Evolutionary conservation across 345 rosid genomes (phyloP).

Genomic region (Corchorus capsularis): DNA sequence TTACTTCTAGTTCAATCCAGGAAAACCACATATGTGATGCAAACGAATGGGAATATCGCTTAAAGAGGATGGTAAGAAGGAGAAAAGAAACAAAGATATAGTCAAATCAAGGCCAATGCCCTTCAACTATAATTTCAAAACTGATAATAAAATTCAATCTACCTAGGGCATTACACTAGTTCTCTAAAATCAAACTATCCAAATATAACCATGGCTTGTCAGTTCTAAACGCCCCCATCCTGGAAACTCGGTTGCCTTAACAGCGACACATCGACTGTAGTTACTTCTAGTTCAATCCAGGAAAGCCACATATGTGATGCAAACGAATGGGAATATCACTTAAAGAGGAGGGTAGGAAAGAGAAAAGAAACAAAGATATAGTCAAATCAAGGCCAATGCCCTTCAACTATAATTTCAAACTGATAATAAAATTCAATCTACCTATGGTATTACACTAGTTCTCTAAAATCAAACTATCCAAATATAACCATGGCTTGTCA

Average conservation of each 20-base stretch:
- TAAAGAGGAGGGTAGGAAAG: not conserved
- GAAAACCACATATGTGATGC: not conserved
- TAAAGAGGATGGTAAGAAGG: not conserved
- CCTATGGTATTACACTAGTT: not conserved
- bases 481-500: not conserved
- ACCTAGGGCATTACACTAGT: not conserved
- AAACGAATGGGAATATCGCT: not conserved
- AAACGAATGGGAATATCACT: not conserved
- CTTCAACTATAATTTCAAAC: conserved; percentile 1
- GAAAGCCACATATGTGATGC: not conserved
- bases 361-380: not conserved
- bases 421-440: not conserved
- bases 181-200: not conserved
- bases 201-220: not conserved
- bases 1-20: not conserved
- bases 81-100: not conserved
- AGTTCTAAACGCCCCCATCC: too few species aligned
- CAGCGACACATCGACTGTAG: not conserved
- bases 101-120: not conserved
- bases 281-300: not conserved
- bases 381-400: not conserved
- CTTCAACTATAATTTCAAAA: conserved; percentile 5
- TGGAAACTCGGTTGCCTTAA: not conserved
- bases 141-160: not conserved
- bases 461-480: not conserved